Conservation (phyloP, 2,329 filamentous ascomycete species). For the Nemania diffusa region DNA sequence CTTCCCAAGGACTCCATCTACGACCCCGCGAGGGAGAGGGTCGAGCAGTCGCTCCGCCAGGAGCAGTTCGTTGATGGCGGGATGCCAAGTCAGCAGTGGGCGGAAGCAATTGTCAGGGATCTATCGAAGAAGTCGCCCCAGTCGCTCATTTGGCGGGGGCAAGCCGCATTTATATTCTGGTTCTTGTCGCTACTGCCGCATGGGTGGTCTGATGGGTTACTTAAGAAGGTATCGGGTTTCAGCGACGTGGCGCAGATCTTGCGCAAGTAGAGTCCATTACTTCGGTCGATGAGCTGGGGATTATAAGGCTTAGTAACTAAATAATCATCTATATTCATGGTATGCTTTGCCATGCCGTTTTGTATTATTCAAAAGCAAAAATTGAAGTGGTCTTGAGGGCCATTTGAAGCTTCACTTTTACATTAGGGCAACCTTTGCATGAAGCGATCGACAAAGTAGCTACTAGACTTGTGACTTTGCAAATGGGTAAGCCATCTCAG, state of each 20-base stretch:
- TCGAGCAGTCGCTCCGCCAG: constrained; percentile 8
- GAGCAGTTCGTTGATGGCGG: constrained; percentile 8
- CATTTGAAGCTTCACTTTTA: no score
- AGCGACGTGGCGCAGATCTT: constrained; percentile 7
- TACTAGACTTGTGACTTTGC: no score
- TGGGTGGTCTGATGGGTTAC: background rate
- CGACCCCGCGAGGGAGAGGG: constrained; percentile 22
- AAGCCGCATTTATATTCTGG: constrained; percentile 2
- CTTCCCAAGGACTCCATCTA: constrained; percentile 38
- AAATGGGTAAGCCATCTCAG: no score
- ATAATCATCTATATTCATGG: no score
- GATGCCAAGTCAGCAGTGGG: constrained; percentile 10
- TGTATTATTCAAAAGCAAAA: no score
- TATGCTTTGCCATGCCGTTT: no score
- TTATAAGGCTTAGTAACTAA: no score
- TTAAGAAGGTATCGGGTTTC: constrained; percentile 5
- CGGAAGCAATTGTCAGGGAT: constrained; percentile 2
- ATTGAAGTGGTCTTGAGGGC: no score
- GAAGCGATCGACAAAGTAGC: no score
- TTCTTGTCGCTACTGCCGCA: background rate
- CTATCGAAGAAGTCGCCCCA: constrained; percentile 2
- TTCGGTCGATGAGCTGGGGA: background rate
- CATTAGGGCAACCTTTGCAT: no score
- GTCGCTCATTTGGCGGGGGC: background rate
- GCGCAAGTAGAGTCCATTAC: constrained; percentile 1